A percentile compares a stretch with the other conserved stretches of the same genome.
phyloP scores from a whole-genome alignment of 495 filamentous ascomycete species.

The Neurospora sp. region DNA sequence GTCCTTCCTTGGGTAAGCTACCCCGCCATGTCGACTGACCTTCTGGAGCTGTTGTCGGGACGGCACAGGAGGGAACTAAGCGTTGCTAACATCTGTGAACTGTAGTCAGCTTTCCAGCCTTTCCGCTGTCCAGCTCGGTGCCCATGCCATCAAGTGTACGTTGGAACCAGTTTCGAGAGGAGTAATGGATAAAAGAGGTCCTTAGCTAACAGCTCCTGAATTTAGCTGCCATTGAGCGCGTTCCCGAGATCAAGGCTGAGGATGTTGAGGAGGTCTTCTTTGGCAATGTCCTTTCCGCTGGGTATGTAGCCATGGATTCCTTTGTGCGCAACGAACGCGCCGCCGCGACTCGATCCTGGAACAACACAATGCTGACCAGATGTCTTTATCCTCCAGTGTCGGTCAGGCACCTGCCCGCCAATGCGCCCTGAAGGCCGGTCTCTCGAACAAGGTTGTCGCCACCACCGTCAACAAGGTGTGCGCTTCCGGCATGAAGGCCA shows the following conservation, averaged over 20 bases:
- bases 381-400: slow-evolving; percentile 47
- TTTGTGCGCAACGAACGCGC: not conserved
- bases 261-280: slow-evolving; percentile 96
- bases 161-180: not conserved
- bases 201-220: slow-evolving; percentile 9
- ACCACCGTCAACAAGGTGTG: slow-evolving; percentile 99
- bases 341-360: not conserved
- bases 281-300: slow-evolving; percentile 93
- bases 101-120: slow-evolving; percentile 73
- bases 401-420: slow-evolving; percentile 95
- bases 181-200: slow-evolving; percentile 6
- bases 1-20: slow-evolving; percentile 72
- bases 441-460: slow-evolving; percentile 65
- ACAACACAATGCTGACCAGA: not conserved
- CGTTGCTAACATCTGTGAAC: slow-evolving; percentile 12
- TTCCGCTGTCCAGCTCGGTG: slow-evolving; percentile 76
- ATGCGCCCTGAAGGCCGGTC: slow-evolving; percentile 79
- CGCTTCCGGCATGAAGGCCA: slow-evolving; percentile 85
- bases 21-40: slow-evolving; percentile 9
- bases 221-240: slow-evolving; percentile 73
- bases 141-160: slow-evolving; percentile 84
- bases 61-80: not conserved
- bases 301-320: slow-evolving; percentile 51
- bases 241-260: slow-evolving; percentile 71
- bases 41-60: slow-evolving; percentile 2